Base-by-base conservation (phyloP, 176 grass and related monocot genomes). In the Otatea glauca region DNA sequence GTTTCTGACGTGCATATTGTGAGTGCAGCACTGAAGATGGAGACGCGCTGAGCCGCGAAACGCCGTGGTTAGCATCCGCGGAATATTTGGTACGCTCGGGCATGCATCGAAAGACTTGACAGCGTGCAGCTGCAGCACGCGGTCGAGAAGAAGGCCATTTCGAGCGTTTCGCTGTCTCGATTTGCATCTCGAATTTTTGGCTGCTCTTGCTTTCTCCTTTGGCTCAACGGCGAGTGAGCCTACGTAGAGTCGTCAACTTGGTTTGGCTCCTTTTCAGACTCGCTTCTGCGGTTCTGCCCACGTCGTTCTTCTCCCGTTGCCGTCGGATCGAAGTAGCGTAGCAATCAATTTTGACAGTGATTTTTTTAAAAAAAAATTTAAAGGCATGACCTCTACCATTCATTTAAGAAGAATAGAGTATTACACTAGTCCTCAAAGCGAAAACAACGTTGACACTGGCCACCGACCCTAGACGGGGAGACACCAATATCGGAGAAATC, bases 111-210 rank as follows among this genome's bases (percentile, higher is more conserved):
- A 7, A 43, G 68, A 45, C 84, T 32, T 69, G 72, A 61, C 78
- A 2, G 86, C 72, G 50, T 68, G 43, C 69, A 37, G 60, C 61
- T 37, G 85, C 85, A 9, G 72, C 79, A 60, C 55, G 75, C 68
- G 44, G 68, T 32, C 56, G 63, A 54, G 48, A 59, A 43, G 18
- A 12, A 34, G 68, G 27, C 50, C 25, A 70, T 21, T 85, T 59
- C 83, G 15, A 2, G 1, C 55, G 35, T 42, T 49, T 86, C 67
- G 42, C 18, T 20, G 61, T 59, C 62, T n/a, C 21, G 13, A 38
- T 25, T 49, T 71, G 42, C 18, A 3, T 35, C 32, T 76, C 1
- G 68, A 38, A 11, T 54, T 18, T 18, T 11, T 8, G 0, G 14
- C 42, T 24, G 20, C 37, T n/a, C 38, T 14, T 8, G 41, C 10